Evolutionary conservation across 2,329 filamentous ascomycete species (phyloP).

Genomic region (Fusarium nelsonii): DNA sequence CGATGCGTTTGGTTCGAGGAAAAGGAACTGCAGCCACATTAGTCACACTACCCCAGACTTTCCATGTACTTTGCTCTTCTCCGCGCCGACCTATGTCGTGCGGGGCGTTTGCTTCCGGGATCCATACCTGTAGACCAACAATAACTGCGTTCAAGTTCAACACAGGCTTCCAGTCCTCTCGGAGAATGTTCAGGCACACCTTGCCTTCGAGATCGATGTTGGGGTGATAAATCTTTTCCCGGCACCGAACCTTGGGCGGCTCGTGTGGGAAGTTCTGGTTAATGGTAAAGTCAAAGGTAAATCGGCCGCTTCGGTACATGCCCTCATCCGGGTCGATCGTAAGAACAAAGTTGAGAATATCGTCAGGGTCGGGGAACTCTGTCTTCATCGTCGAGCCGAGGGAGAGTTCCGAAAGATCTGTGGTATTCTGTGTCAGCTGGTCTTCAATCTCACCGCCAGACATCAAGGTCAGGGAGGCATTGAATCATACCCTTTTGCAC

Average conservation of each 20-base stretch:
- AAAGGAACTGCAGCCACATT: conserved; percentile 77
- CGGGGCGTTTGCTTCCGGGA: background rate
- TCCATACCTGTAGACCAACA: conserved; percentile 83
- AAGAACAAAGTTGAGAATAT: conserved; percentile 86
- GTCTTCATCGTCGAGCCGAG: conserved; percentile 85
- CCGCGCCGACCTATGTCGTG: background rate
- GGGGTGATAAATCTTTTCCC: conserved; percentile 98
- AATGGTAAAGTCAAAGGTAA: conserved; percentile 92
- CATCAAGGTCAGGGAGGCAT: background rate
- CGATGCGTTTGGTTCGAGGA: conserved; percentile 95
- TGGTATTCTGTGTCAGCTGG: conserved; percentile 16
- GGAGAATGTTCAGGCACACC: conserved; percentile 95
- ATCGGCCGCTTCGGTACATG: conserved; percentile 87
- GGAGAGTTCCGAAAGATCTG: conserved; percentile 85
- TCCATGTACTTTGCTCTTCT: background rate
- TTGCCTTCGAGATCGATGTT: conserved; percentile 99
- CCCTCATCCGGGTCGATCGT: conserved; percentile 88
- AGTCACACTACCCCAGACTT: conserved; percentile 32
- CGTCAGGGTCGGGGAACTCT: conserved; percentile 83
- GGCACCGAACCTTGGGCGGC: conserved; percentile 96
- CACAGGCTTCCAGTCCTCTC: conserved; percentile 99
- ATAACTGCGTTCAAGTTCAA: conserved; percentile 97
- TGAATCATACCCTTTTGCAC: conserved; percentile 85
- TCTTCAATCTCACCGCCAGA: background rate
- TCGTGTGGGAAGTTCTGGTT: conserved; percentile 97